phyloP scores from a whole-genome alignment of 305 asterid species.

The Fraxinus ornus region DNA sequence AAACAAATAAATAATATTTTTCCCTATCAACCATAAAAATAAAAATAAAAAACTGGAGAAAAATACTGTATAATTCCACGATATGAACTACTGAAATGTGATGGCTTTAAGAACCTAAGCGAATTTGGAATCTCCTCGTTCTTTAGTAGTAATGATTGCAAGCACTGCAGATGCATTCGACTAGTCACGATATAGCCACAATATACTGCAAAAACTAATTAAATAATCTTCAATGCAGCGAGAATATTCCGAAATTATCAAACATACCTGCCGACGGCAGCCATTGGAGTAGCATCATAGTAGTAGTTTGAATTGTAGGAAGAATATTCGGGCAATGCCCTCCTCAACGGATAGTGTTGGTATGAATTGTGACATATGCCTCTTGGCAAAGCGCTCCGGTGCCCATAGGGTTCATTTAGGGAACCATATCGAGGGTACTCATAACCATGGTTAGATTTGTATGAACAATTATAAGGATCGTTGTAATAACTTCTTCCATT shows the following conservation, averaged over 20 bases:
- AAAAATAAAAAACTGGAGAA: background rate
- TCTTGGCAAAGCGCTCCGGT: constrained; percentile 8
- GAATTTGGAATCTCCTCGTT: background rate
- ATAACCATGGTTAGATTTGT: background rate
- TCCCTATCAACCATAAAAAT: background rate
- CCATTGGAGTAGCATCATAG: background rate
- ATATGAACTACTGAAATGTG: background rate
- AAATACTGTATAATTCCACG: background rate
- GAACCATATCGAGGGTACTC: background rate
- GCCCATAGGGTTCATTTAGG: background rate
- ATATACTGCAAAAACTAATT: background rate
- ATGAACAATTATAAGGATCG: background rate
- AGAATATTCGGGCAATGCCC: constrained; percentile 17
- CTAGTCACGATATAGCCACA: background rate
- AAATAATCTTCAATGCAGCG: background rate
- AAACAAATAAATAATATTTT: background rate
- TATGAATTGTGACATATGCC: constrained; percentile 22
- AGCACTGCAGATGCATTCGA: background rate
- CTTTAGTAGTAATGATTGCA: background rate
- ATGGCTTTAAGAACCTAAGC: background rate
- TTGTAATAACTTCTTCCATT: background rate
- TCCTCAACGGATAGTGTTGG: constrained; percentile 16
- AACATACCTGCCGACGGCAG: background rate
- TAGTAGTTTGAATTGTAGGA: background rate
- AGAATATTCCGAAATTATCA: background rate